Base-by-base conservation (phyloP, 208 protist genomes). In the Trypanosoma platydactyli region DNA sequence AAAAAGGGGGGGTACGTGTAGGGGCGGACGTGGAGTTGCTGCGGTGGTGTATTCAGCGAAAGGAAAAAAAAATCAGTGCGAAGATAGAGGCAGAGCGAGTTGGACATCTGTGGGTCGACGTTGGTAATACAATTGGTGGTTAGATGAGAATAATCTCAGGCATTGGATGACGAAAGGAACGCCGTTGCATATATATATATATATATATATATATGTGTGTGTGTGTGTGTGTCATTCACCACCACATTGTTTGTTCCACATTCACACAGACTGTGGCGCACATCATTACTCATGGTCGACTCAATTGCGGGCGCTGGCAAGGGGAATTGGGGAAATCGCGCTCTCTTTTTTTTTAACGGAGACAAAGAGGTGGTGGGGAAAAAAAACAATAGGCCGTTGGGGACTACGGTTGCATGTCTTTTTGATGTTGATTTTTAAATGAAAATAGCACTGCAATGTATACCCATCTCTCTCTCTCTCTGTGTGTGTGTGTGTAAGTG, bases 151-250 rank as follows among this genome's bases (percentile, higher is more conserved):
- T n/a, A n/a, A n/a, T n/a, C n/a, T n/a, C n/a, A n/a, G n/a, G n/a
- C n/a, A n/a, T n/a, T n/a, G n/a, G n/a, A n/a, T n/a, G n/a, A n/a
- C n/a, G n/a, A n/a, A n/a, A 46, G 15, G n/a, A 46, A 60, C 7
- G 11, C 5, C 15, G 5, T 13, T 15, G 13, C 11, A 33, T 16
- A 4, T 25, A 7, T 42, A 20, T 44, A n/a, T 35, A 44, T 6
- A 42, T 35, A 59, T 59, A 59, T 59, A 59, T 42, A 59, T 42
- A 59, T 42, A 59, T 59, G 38, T 59, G 42, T 38, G 29, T 54
- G 25, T 54, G 29, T 54, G 25, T 42, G 42, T 44, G 33, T 38
- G 33, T 38, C 9, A 9, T 9, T n/a, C n/a, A n/a, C n/a, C n/a
- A n/a, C n/a, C n/a, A n/a, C 33, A 9, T 38, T 38, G 33, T 38